phyloP scores from a whole-genome alignment of 2,329 filamentous ascomycete genomes.

The Aspergillus quadricinctus region DNA sequence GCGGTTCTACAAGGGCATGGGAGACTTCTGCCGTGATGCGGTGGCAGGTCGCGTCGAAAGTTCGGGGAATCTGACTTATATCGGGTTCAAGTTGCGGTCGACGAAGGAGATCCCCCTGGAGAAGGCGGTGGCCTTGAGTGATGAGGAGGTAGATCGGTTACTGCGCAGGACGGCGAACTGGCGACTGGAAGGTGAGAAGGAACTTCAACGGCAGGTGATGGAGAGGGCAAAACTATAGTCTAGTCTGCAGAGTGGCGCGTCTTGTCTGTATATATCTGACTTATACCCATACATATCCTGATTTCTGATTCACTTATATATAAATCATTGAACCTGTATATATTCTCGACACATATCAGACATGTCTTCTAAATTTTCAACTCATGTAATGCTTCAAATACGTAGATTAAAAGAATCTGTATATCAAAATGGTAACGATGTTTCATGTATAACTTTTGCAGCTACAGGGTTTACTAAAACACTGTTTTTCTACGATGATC shows the following conservation, averaged over 20 bases:
- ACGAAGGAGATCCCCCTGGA: conserved; percentile 31
- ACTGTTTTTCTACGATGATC: no score
- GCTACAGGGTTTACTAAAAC: no score
- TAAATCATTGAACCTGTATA: no score
- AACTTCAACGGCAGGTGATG: conserved; percentile 27
- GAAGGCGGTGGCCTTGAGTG: conserved; percentile 27
- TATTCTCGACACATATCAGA: no score
- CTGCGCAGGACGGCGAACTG: conserved; percentile 27
- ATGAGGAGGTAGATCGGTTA: conserved; percentile 32
- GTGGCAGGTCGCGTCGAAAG: conserved; percentile 23
- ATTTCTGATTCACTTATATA: not conserved
- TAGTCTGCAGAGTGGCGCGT: not conserved
- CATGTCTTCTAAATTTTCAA: no score
- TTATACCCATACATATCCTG: not conserved
- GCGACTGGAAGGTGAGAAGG: conserved; percentile 32
- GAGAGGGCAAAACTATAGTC: conserved; percentile 22
- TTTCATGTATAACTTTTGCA: no score
- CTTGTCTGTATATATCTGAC: not conserved
- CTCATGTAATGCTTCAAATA: no score
- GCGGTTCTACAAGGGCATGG: conserved; percentile 54
- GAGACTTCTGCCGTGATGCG: conserved; percentile 47
- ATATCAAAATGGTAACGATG: no score
- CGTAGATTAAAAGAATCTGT: no score
- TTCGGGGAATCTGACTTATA: conserved; percentile 28
- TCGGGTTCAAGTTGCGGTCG: conserved; percentile 26